Evolutionary conservation across 2,329 filamentous ascomycete species (phyloP), one percentile per base, ranked within the genome.

Genomic region (Ophiognomonia clavigignenti-juglandacearum): DNA sequence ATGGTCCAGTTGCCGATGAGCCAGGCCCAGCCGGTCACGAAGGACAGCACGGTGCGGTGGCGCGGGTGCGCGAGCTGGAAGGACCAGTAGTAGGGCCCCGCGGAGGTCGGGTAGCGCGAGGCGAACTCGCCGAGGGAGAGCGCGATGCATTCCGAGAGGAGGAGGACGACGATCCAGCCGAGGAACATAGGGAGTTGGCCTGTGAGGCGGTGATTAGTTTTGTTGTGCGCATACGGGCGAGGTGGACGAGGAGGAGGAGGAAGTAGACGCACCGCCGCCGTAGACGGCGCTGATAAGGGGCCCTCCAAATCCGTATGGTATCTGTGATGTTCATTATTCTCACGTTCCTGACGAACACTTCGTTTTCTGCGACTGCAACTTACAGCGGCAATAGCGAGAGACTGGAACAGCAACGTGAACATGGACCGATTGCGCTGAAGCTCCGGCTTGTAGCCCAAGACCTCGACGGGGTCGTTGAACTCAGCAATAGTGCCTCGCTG

Each of bases 401-500:
- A 75, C 59, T 82, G 78, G 59, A 83, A 83, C 11, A 83, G 66
- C 1, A 84, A 64, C 0, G 78, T 82, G 52, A 75, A 69, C 56
- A 82, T 71, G 0, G 78, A 82, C 26, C 80, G 71, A 52, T 83
- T 83, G 19, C 78, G 73, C 18, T 61, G 65, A 16, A 84, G 64
- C 56, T 80, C 77, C 4, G 75, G 71, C 47, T 70, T 75, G 62
- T 84, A 84, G 23, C 80, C 78, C 19, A 83, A 64, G 16, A 60
- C 47, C 18, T 57, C 63, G 40, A 68, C n/a, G n/a, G n/a, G 55
- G 41, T 59, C 57, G 18, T 64, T 58, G 9, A 58, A 53, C 47
- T 65, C 64, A 13, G 49, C 45, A 34, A 48, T 45, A 3, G 49
- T 51, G 14, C 49, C 49, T 10, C 29, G 39, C 24, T 29, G 32